Evolutionary conservation across 2,329 filamentous ascomycete species (phyloP).

Genomic region (Aspergillus ochraceoroseus): DNA sequence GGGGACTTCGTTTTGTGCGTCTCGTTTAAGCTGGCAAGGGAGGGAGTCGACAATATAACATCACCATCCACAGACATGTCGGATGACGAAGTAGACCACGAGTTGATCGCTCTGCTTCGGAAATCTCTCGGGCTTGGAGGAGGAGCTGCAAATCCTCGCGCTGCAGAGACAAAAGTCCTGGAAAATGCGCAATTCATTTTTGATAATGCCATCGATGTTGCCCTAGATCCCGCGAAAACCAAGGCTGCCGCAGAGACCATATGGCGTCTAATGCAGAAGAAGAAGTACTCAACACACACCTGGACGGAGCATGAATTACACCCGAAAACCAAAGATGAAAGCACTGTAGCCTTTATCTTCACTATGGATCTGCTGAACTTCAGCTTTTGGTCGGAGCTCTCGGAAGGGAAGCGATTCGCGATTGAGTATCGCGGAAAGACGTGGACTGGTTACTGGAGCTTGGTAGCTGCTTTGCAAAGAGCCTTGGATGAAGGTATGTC

Average conservation of each 20-base stretch:
- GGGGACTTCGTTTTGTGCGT: background rate
- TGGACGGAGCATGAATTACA: slow-evolving; percentile 91
- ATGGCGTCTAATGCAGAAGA: slow-evolving; percentile 74
- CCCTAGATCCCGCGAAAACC: slow-evolving; percentile 74
- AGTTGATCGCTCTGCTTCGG: slow-evolving; percentile 79
- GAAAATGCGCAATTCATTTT: slow-evolving; percentile 79
- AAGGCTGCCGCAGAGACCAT: slow-evolving; percentile 78
- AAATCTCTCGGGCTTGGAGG: slow-evolving; percentile 67
- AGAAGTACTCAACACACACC: slow-evolving; percentile 73
- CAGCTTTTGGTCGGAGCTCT: slow-evolving; percentile 82
- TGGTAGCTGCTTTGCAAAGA: slow-evolving; percentile 80
- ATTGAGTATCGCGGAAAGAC: slow-evolving; percentile 73
- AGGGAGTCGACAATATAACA: slow-evolving; percentile 2
- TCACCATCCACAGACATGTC: slow-evolving; percentile 57
- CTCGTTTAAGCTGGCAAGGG: background rate
- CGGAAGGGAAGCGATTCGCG: slow-evolving; percentile 68
- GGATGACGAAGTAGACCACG: slow-evolving; percentile 84
- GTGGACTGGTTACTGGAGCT: slow-evolving; percentile 94
- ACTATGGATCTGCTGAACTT: slow-evolving; percentile 97
- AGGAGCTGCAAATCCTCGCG: slow-evolving; percentile 48
- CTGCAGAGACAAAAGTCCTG: slow-evolving; percentile 76
- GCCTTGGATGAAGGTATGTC: slow-evolving; percentile 76
- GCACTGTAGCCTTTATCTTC: slow-evolving; percentile 86
- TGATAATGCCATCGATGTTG: slow-evolving; percentile 89
- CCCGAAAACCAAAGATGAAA: slow-evolving; percentile 73